Evolutionary conservation across 1,284 basidiomycete species (phyloP).

Genomic region (Testicularia cyperi): DNA sequence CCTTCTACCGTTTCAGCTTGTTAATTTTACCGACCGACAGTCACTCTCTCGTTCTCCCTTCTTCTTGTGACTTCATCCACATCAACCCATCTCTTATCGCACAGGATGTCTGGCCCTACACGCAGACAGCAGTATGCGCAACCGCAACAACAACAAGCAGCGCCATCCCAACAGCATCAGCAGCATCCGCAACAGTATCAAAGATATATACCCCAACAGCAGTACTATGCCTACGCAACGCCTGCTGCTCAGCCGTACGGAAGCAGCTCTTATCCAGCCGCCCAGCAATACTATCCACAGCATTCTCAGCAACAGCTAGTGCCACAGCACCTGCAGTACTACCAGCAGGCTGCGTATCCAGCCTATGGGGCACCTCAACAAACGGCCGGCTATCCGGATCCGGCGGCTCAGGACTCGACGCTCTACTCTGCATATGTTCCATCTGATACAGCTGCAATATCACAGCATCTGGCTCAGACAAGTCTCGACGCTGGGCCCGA

Average conservation of each 20-base stretch:
- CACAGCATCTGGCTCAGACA: too few species aligned
- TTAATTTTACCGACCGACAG: too few species aligned
- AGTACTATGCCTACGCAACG: slow-evolving; percentile 5
- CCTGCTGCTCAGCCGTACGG: slow-evolving; percentile 4
- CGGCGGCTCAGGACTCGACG: too few species aligned
- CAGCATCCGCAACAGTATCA: slow-evolving; percentile 5
- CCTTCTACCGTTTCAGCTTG: too few species aligned
- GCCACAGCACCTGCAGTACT: not conserved
- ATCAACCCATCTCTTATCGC: not conserved
- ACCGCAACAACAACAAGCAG: too few species aligned
- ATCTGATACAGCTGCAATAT: too few species aligned
- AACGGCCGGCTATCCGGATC: not conserved
- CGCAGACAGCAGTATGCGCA: slow-evolving; percentile 13
- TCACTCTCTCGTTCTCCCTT: not conserved
- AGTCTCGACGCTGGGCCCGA: too few species aligned
- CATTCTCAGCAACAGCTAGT: slow-evolving; percentile 2
- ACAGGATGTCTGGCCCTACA: slow-evolving; percentile 20
- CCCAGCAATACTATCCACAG: slow-evolving; percentile 1
- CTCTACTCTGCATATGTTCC: too few species aligned
- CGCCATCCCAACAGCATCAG: slow-evolving; percentile 2
- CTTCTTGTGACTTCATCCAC: not conserved
- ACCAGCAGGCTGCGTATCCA: slow-evolving; percentile 1
- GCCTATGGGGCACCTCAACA: too few species aligned
- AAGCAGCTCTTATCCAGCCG: slow-evolving; percentile 1
- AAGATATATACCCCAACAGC: too few species aligned